Conservation (phyloP, 108 stramenopile genomes). For the Thalassiosira profunda region DNA sequence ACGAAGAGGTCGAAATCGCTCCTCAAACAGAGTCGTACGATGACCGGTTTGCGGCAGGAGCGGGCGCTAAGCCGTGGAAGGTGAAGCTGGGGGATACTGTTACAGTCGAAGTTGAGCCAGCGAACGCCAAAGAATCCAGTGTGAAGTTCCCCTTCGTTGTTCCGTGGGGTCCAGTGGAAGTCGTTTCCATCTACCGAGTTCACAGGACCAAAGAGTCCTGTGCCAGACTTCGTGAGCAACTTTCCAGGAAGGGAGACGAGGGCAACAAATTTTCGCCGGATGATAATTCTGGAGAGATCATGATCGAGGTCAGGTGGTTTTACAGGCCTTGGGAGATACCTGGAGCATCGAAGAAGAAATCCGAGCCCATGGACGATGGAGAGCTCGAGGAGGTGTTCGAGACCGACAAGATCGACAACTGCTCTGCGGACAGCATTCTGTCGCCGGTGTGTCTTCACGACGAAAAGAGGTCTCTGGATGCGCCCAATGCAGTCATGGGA, state of each 20-base stretch:
- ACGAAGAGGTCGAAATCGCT: conserved; percentile 45
- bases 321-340: conserved; percentile 68
- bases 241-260: background rate
- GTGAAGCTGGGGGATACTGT: conserved; percentile 74
- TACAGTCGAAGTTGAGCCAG: conserved; percentile 49
- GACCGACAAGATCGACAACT: conserved; percentile 69
- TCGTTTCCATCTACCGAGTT: conserved; percentile 57
- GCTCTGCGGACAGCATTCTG: conserved; percentile 56
- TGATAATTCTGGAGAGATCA: conserved; percentile 11
- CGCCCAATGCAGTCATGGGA: conserved; percentile 20
- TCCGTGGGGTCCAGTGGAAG: conserved; percentile 61
- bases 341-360: conserved; percentile 26
- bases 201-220: conserved; percentile 37
- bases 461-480: background rate
- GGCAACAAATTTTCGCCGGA: background rate
- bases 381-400: conserved; percentile 76
- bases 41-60: background rate
- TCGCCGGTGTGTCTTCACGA: conserved; percentile 49
- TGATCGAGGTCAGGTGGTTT: conserved; percentile 82
- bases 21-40: conserved; percentile 47
- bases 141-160: conserved; percentile 57
- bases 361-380: background rate
- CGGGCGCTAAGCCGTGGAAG: conserved; percentile 20
- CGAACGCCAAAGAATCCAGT: conserved; percentile 16
- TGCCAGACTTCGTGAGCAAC: conserved; percentile 23